Evolutionary conservation across 2,329 filamentous ascomycete genomes (phyloP).

Genomic region (Colletotrichum simmondsii): DNA sequence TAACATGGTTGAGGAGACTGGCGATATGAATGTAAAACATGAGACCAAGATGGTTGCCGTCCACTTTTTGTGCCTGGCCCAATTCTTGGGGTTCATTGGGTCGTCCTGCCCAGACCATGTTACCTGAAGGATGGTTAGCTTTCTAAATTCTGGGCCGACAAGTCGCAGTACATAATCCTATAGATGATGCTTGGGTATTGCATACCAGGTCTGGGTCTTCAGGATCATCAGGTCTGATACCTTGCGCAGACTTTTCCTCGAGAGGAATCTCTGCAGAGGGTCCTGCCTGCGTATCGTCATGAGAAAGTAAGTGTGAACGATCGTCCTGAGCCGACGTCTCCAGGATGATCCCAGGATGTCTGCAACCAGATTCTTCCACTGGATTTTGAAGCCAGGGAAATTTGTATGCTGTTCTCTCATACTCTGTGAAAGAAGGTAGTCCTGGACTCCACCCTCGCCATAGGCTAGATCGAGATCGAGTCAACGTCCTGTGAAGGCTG

Average conservation of each 20-base stretch:
- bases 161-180: neutral
- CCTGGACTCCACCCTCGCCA: slow-evolving; percentile 44
- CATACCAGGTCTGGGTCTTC: slow-evolving; percentile 39
- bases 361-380: neutral
- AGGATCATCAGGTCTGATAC: neutral
- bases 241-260: slow-evolving; percentile 9
- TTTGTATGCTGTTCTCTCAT: slow-evolving; percentile 43
- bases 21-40: slow-evolving; percentile 64
- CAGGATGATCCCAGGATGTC: neutral
- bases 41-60: slow-evolving; percentile 48
- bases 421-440: slow-evolving; percentile 37
- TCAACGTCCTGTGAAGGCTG: slow-evolving; percentile 18
- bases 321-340: slow-evolving; percentile 1
- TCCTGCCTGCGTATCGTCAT: neutral
- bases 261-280: neutral
- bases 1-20: slow-evolving; percentile 63
- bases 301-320: slow-evolving; percentile 1
- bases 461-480: slow-evolving; percentile 40
- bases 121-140: slow-evolving; percentile 39
- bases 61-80: slow-evolving; percentile 51
- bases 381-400: slow-evolving; percentile 41
- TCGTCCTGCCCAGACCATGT: slow-evolving; percentile 58
- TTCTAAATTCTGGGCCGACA: neutral
- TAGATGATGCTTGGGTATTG: neutral
- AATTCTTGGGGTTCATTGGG: slow-evolving; percentile 56